phyloP scores from a whole-genome alignment of 148 eudicot species.

The Arctostaphylos glauca region DNA sequence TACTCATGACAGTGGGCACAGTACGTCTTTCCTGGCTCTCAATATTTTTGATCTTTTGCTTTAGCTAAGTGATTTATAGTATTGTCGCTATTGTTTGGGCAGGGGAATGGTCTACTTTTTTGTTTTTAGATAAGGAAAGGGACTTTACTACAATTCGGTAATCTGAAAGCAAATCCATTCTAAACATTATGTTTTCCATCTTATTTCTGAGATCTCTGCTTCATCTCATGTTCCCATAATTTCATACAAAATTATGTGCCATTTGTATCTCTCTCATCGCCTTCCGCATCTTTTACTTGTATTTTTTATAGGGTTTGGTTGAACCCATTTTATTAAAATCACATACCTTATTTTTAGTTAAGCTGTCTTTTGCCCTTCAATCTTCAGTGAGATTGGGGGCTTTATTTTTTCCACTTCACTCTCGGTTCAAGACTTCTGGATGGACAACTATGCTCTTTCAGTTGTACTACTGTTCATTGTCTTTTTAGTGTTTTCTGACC shows the following conservation, averaged over 20 bases:
- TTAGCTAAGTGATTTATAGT: neutral
- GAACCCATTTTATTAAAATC: neutral
- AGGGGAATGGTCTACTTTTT: neutral
- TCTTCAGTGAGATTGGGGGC: neutral
- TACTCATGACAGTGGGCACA: constrained; percentile 54
- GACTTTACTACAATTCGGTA: neutral
- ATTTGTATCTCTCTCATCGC: neutral
- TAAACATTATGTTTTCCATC: neutral
- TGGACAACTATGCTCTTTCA: neutral
- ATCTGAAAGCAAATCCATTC: neutral
- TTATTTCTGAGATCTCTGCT: neutral
- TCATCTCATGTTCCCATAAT: neutral
- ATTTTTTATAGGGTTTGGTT: neutral
- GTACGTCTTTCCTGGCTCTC: constrained; percentile 26
- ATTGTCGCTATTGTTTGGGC: neutral
- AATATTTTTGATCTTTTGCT: neutral
- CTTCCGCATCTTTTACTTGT: neutral
- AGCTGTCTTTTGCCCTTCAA: neutral
- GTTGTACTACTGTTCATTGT: neutral
- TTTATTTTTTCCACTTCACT: neutral
- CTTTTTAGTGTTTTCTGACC: neutral
- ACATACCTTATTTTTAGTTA: neutral
- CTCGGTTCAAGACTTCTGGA: neutral
- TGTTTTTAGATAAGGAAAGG: neutral
- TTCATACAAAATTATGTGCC: neutral